Percentiles rank a stretch among this genome's conserved stretches.
Conservation (phyloP, 108 stramenopile species). For the Schizochytrium sp. region DNA sequence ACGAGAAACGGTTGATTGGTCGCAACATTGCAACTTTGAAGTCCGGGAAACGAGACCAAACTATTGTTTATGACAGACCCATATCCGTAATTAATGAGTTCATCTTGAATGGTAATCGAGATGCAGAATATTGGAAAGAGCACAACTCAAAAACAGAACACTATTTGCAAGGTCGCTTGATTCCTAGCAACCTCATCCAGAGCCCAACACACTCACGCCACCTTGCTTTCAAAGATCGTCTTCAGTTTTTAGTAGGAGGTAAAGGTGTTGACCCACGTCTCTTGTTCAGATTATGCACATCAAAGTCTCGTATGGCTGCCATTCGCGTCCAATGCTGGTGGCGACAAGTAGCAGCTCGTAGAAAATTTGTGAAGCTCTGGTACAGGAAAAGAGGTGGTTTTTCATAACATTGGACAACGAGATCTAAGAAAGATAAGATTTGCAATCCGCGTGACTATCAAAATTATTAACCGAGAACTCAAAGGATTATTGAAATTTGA, state of each 20-base stretch:
- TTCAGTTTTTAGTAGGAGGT: background rate
- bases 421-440: background rate
- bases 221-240: background rate
- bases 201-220: background rate
- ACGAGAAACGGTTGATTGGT: background rate
- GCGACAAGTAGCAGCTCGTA: background rate
- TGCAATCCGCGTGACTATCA: background rate
- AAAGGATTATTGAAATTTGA: background rate
- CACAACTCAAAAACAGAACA: background rate
- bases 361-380: background rate
- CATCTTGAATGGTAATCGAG: conserved; percentile 5
- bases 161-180: background rate
- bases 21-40: background rate
- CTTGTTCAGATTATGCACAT: background rate
- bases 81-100: conserved; percentile 2
- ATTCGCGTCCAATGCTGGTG: conserved; percentile 50
- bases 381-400: background rate
- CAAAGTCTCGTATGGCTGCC: background rate
- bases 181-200: background rate
- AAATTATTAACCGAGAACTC: background rate
- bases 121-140: background rate
- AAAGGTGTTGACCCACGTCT: conserved; percentile 2
- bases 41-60: background rate
- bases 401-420: background rate
- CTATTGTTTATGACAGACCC: conserved; percentile 18